A percentile compares a stretch with the other conserved stretches of the same genome.
phyloP scores from a whole-genome alignment of 495 filamentous ascomycete species.

The Penicillium arizonense region DNA sequence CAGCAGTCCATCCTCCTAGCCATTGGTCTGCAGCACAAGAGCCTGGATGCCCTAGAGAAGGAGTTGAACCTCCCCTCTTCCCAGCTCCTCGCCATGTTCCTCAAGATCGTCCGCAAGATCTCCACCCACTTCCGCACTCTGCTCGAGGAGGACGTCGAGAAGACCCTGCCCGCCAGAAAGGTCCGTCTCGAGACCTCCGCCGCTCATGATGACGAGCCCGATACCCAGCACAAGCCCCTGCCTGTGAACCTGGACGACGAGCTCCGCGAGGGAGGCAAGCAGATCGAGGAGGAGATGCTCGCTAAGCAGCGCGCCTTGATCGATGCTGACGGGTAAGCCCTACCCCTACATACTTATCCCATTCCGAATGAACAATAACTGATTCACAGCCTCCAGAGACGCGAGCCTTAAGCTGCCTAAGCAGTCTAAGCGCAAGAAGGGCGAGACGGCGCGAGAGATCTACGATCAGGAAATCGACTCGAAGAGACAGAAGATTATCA shows the following conservation, averaged over 20 bases:
- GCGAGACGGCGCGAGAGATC: conserved; percentile 56
- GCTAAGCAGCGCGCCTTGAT: conserved; percentile 83
- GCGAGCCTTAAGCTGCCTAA: conserved; percentile 69
- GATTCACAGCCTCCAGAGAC: conserved; percentile 59
- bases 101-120: conserved; percentile 90
- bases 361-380: conserved; percentile 42
- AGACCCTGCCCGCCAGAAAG: conserved; percentile 60
- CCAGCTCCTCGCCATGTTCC: conserved; percentile 92
- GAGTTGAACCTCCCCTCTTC: conserved; percentile 71
- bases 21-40: conserved; percentile 86
- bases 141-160: conserved; percentile 70
- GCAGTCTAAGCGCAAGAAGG: conserved; percentile 78
- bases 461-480: conserved; percentile 48
- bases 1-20: conserved; percentile 85
- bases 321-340: conserved; percentile 79
- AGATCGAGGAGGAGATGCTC: conserved; percentile 65
- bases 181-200: conserved; percentile 45
- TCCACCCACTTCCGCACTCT: conserved; percentile 70
- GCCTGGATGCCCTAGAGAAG: conserved; percentile 74
- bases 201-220: conserved; percentile 61
- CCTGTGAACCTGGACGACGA: conserved; percentile 80
- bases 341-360: conserved; percentile 2
- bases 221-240: conserved; percentile 64
- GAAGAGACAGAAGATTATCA: conserved; percentile 50
- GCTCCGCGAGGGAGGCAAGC: conserved; percentile 76